A percentile compares a stretch with the other conserved stretches of the same genome.
Conservation (phyloP, 495 filamentous ascomycete species). For the Aspergillus conjunctus region DNA sequence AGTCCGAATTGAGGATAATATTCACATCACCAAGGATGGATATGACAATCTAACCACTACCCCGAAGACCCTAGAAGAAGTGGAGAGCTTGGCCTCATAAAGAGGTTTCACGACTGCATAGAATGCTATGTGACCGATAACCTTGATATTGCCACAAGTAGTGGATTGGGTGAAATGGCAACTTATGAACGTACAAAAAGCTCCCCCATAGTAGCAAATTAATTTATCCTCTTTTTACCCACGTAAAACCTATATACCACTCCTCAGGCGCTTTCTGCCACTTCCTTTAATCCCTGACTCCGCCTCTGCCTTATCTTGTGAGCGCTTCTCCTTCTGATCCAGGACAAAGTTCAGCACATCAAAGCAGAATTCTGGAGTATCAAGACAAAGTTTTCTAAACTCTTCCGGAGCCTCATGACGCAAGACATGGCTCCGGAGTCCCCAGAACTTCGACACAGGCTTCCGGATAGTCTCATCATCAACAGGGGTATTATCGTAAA, state of each 20-base stretch:
- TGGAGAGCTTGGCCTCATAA: constrained; percentile 54
- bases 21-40: constrained; percentile 76
- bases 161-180: not conserved
- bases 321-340: constrained; percentile 63
- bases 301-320: constrained; percentile 30
- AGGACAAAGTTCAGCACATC: constrained; percentile 78
- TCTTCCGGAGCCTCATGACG: constrained; percentile 81
- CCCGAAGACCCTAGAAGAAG: constrained; percentile 70
- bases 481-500: constrained; percentile 73
- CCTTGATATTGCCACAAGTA: not conserved
- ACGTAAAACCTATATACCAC: constrained; percentile 29
- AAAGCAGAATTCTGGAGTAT: constrained; percentile 87
- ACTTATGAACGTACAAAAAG: not conserved
- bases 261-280: constrained; percentile 37
- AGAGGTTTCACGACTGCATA: constrained; percentile 1
- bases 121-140: not conserved
- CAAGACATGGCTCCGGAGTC: constrained; percentile 73
- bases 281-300: constrained; percentile 36
- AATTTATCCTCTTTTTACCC: not conserved
- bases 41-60: constrained; percentile 79
- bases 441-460: constrained; percentile 91
- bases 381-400: constrained; percentile 79
- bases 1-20: constrained; percentile 74
- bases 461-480: constrained; percentile 75
- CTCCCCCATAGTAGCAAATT: not conserved